phyloP scores from a whole-genome alignment of 129 eudicot species.

The Pseudognaphalium luteoalbum region DNA sequence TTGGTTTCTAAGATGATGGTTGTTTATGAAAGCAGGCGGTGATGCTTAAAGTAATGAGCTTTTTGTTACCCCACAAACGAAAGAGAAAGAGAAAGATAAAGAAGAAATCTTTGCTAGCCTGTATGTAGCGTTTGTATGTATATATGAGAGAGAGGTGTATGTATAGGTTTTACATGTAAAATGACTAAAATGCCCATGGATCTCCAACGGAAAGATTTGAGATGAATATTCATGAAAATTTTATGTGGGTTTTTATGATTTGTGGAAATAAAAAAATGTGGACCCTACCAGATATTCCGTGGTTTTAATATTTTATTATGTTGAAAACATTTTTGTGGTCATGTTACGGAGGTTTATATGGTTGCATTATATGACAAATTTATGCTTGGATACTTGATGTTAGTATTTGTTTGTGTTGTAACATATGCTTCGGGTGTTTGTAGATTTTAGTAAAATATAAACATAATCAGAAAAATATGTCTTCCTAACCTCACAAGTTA shows the following conservation, averaged over 20 bases:
- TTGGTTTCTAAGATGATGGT: conserved; percentile 24
- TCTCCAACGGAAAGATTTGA: conserved; percentile 41
- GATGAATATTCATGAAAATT: conserved; percentile 9
- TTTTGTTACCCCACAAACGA: conserved; percentile 32
- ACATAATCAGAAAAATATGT: too few species aligned
- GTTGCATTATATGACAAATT: neutral
- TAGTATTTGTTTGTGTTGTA: too few species aligned
- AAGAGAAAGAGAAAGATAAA: conserved; percentile 7
- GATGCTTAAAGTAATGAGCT: conserved; percentile 37
- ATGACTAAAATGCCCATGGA: conserved; percentile 31
- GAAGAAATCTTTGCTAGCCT: conserved; percentile 28
- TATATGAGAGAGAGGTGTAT: neutral
- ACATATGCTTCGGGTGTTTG: too few species aligned
- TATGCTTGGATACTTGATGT: conserved; percentile 5
- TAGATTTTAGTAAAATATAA: too few species aligned
- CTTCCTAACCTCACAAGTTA: too few species aligned
- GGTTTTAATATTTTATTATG: neutral
- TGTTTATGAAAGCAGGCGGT: conserved; percentile 34
- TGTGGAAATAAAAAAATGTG: neutral
- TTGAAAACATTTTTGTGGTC: neutral
- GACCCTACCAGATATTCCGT: neutral
- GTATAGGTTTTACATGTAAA: neutral
- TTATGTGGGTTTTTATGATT: neutral
- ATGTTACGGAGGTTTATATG: neutral
- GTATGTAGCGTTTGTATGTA: neutral